Conservation (phyloP, 345 rosid species). For the Cardamine occulta region DNA sequence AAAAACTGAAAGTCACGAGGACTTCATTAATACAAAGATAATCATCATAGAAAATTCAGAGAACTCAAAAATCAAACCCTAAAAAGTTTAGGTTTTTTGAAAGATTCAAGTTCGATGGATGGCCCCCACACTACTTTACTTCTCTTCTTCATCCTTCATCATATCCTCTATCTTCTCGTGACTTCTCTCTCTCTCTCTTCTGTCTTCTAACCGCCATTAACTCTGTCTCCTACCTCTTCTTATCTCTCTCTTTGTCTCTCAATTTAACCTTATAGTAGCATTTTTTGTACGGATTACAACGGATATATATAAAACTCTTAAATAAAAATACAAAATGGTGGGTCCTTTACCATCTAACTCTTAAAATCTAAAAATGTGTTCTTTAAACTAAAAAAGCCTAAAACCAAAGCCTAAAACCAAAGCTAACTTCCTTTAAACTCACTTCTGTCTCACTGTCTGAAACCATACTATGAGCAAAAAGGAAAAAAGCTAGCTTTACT, state of each 20-base stretch:
- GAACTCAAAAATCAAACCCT: slow-evolving; percentile 16
- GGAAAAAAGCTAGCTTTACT: background rate
- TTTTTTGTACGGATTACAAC: slow-evolving; percentile 38
- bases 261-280: background rate
- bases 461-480: background rate
- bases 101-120: slow-evolving; percentile 27
- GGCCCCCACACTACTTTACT: slow-evolving; percentile 18
- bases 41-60: slow-evolving; percentile 16
- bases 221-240: slow-evolving; percentile 34
- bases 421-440: background rate
- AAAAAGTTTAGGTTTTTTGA: slow-evolving; percentile 6
- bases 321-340: background rate
- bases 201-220: slow-evolving; percentile 27
- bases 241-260: slow-evolving; percentile 20
- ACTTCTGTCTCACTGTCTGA: slow-evolving; percentile 1
- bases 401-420: slow-evolving; percentile 2
- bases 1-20: slow-evolving; percentile 31
- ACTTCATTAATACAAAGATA: slow-evolving; percentile 17
- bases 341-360: slow-evolving; percentile 15
- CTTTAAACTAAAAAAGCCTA: background rate
- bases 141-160: slow-evolving; percentile 31
- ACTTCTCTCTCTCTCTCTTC: slow-evolving; percentile 27
- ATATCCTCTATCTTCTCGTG: slow-evolving; percentile 45
- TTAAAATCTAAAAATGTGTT: background rate
- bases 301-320: slow-evolving; percentile 14